phyloP scores from a whole-genome alignment of 768 basidiomycete species.

The Naganishia randhawae region DNA sequence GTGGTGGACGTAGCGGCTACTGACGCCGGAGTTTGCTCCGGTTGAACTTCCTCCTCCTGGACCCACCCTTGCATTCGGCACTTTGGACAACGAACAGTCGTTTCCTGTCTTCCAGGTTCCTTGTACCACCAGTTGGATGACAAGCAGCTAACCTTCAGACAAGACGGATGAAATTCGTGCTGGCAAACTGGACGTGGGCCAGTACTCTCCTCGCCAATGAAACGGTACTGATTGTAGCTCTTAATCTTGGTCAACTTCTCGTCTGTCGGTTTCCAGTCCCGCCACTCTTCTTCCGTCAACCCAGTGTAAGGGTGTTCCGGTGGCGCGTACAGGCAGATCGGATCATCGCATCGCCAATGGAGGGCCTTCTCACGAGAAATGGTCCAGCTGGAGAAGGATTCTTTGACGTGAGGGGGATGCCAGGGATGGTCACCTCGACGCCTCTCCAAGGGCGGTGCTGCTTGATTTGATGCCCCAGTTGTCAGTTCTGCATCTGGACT shows the following conservation, averaged over 20 bases:
- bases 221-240: conserved; percentile 17
- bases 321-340: conserved; percentile 26
- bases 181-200: not conserved
- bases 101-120: conserved; percentile 20
- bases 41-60: not conserved
- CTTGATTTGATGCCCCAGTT: not conserved
- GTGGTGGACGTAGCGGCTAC: not conserved
- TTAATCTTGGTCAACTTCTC: conserved; percentile 18
- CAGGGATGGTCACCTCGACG: conserved; percentile 8
- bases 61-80: conserved; percentile 28
- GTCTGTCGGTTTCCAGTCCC: conserved; percentile 25
- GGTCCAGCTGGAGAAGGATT: conserved; percentile 23
- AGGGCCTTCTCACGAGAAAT: conserved; percentile 20
- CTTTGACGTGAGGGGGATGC: conserved; percentile 13
- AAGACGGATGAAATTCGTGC: conserved; percentile 25
- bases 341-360: conserved; percentile 29
- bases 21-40: not conserved
- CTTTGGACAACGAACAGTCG: conserved; percentile 23
- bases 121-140: conserved; percentile 25
- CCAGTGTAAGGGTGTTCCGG: conserved; percentile 26
- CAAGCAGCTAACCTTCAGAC: conserved; percentile 18
- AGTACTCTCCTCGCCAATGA: conserved; percentile 5
- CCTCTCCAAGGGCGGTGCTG: not conserved
- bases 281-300: conserved; percentile 14
- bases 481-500: not conserved